A percentile compares a stretch with the other conserved stretches of the same genome.
Conservation (phyloP, 2,329 filamentous ascomycete species). For the Dactylonectria estremocensis region DNA sequence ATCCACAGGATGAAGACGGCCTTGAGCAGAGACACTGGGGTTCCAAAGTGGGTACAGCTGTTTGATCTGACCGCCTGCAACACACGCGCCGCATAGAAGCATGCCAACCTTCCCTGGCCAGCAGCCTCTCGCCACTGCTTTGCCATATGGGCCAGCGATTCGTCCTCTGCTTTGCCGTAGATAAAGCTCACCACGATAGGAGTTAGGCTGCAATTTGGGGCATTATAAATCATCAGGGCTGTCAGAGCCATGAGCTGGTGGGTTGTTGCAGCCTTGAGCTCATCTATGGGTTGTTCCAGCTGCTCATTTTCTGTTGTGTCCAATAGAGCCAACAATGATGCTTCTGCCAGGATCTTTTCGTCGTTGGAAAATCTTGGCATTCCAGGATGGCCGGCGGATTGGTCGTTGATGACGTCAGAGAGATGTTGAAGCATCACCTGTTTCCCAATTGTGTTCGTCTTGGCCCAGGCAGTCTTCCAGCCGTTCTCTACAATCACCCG, state of each 20-base stretch:
- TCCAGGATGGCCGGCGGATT: neutral
- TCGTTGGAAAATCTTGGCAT: constrained; percentile 13
- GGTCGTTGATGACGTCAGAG: neutral
- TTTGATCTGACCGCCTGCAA: constrained; percentile 22
- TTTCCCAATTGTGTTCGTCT: constrained; percentile 10
- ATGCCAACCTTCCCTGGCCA: constrained; percentile 28
- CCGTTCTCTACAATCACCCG: neutral
- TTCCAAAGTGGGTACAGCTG: constrained; percentile 27
- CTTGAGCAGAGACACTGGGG: neutral
- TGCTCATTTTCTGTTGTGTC: constrained; percentile 22
- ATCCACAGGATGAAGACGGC: constrained; percentile 3
- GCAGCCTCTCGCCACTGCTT: constrained; percentile 12
- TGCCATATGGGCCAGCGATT: constrained; percentile 6
- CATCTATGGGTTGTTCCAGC: constrained; percentile 12
- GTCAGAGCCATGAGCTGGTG: constrained; percentile 27
- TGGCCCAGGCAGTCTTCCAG: constrained; percentile 1
- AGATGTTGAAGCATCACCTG: constrained; percentile 17
- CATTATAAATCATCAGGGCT: constrained; percentile 26
- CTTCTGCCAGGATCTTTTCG: constrained; percentile 9
- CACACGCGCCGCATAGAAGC: constrained; percentile 29
- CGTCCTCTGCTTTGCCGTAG: constrained; percentile 20
- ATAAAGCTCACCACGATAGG: constrained; percentile 23
- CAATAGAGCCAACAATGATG: constrained; percentile 5
- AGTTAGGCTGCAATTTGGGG: constrained; percentile 11
- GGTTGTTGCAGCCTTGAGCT: constrained; percentile 28